Evolutionary conservation across 495 filamentous ascomycete species (phyloP).

Genomic region (Xylaria bambusicola): DNA sequence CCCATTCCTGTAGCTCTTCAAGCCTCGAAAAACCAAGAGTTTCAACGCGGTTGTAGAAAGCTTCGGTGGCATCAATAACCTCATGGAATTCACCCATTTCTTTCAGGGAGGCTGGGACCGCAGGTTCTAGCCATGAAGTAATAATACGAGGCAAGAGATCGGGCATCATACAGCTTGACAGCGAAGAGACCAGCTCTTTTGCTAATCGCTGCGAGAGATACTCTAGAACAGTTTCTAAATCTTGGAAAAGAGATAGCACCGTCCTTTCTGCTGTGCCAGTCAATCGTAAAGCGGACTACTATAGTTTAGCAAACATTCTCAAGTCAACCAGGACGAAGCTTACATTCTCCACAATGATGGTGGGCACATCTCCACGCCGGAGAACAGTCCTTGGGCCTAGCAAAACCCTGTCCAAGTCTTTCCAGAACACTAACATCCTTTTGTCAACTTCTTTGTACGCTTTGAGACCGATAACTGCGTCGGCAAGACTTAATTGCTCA

Average conservation of each 20-base stretch:
- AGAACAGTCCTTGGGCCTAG: conserved; percentile 52
- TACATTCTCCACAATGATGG: conserved; percentile 44
- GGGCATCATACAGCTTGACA: conserved; percentile 70
- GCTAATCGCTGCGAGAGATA: conserved; percentile 71
- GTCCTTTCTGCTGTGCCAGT: conserved; percentile 39
- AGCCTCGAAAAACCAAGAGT: conserved; percentile 67
- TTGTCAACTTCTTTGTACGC: conserved; percentile 55
- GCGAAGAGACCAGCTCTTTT: conserved; percentile 54
- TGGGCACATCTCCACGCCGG: conserved; percentile 28
- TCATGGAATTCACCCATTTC: conserved; percentile 70
- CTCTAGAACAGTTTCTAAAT: conserved; percentile 62
- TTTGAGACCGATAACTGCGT: conserved; percentile 51
- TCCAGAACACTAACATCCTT: conserved; percentile 53
- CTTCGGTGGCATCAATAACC: conserved; percentile 58
- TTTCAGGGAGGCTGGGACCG: conserved; percentile 70
- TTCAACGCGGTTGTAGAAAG: conserved; percentile 65
- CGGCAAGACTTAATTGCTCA: conserved; percentile 46
- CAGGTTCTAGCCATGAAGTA: conserved; percentile 69
- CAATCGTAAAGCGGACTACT: conserved; percentile 35
- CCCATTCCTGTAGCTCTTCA: conserved; percentile 75
- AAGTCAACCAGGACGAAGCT: conserved; percentile 14
- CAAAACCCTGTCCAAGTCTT: conserved; percentile 50
- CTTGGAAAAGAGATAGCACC: conserved; percentile 53
- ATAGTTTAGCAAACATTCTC: conserved; percentile 25
- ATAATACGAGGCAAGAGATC: conserved; percentile 66